Base-by-base conservation (phyloP, 2,329 filamentous ascomycete genomes). In the Escovopsis sp. region DNA sequence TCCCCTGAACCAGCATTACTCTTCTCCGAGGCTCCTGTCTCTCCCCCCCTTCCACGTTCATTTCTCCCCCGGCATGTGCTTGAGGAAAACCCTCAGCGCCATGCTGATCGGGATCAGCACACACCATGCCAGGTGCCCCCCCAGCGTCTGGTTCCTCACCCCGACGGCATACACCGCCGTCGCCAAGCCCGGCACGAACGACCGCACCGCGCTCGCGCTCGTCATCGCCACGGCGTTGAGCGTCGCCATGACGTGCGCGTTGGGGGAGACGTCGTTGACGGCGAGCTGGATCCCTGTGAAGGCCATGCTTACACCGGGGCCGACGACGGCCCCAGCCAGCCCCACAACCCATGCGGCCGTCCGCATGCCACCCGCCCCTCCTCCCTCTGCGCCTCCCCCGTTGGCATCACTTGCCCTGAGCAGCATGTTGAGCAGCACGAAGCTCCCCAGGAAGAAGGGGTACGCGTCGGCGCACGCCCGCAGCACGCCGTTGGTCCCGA, bases 241-340 rank as follows among this genome's bases (percentile, higher is more conserved):
- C 0, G 73, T 84, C 0, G 77, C 81, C 9, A 88, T 60, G 0
- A 73, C 68, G 29, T 63, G 61, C 1, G 72, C 66, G 9, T 65
- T 72, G 0, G 83, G 83, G 0, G 76, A 67, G 2, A 80, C 70
- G 39, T 87, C 79, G 52, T 88, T 88, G 23, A 88, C 49, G 0
- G 74, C 73, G 8, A 88, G 71, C 59, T 87, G 80, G 1, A 77
- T 66, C 2, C 65, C 75, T 0, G 79, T 86, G 48, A 79, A 81
- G 2, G 67, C 62, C 78, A 83, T 84, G 33, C 65, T 66, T 0
- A 82, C 70, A 2, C 74, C 73, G 11, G 66, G 66, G 0, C 76
- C 77, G 8, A 58, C 9, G 0, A 81, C n/a, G 0, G 61, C 57
- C 10, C 76, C 51, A 9, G 55, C 34, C 0, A 56, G 42, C 1